Evolutionary conservation across 345 rosid genomes (phyloP).

Genomic region (Psidium guajava): DNA sequence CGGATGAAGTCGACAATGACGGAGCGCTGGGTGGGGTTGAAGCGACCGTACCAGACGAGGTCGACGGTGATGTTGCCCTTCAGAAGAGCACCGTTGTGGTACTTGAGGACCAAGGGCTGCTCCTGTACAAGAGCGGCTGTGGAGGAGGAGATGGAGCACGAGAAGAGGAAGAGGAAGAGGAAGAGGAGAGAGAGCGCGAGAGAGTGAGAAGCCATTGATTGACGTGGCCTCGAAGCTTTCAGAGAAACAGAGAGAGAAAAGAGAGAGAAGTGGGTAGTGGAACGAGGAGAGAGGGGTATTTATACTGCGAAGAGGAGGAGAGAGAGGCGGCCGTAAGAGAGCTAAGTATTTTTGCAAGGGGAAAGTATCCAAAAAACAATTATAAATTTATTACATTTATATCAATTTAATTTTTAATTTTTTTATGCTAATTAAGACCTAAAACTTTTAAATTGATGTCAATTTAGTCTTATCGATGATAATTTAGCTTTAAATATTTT

Average conservation of each 20-base stretch:
- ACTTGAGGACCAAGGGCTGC: conserved; percentile 62
- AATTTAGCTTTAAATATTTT: too few relatives aligned
- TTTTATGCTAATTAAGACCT: too few relatives aligned
- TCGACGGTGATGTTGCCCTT: conserved; percentile 56
- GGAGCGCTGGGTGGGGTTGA: conserved; percentile 59
- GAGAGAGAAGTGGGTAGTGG: neutral
- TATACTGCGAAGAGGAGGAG: neutral
- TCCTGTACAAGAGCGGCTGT: conserved; percentile 45
- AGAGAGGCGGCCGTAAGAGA: neutral
- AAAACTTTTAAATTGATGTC: too few relatives aligned
- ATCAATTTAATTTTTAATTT: too few relatives aligned
- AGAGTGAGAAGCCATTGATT: conserved; percentile 26
- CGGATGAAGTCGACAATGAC: conserved; percentile 65
- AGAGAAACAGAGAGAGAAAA: neutral
- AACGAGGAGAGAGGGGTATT: neutral
- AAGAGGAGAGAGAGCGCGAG: conserved; percentile 8
- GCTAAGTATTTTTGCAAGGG: too few relatives aligned
- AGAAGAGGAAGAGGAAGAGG: conserved; percentile 1
- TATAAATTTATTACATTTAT: too few relatives aligned
- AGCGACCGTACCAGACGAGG: conserved; percentile 84
- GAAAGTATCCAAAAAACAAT: too few relatives aligned
- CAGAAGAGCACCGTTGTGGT: conserved; percentile 54
- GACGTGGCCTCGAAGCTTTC: neutral
- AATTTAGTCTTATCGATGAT: too few relatives aligned
- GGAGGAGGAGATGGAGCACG: conserved; percentile 11